Percentiles rank a stretch among this genome's conserved stretches.
Conservation (phyloP, 176 grass and related monocot species). For the Musa schizocarpa region DNA sequence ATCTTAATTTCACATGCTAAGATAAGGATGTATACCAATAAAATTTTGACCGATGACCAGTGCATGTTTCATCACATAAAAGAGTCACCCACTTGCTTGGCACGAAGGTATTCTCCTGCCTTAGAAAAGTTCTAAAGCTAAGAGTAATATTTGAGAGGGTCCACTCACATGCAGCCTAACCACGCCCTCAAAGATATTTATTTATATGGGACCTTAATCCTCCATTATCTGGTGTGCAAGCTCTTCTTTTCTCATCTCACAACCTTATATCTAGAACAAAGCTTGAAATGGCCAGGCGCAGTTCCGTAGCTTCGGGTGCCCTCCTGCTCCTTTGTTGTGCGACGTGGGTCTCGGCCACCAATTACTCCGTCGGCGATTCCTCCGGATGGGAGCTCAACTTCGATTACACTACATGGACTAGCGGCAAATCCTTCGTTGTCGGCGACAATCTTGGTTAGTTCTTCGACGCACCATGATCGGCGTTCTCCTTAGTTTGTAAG, state of each 20-base stretch:
- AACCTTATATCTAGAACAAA: neutral
- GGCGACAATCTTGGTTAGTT: slow-evolving; percentile 55
- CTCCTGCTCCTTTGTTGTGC: slow-evolving; percentile 43
- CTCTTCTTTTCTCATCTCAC: neutral
- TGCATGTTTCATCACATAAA: no score
- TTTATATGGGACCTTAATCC: no score
- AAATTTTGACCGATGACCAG: neutral
- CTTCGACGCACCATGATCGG: neutral
- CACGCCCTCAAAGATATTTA: neutral
- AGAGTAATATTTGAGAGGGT: neutral
- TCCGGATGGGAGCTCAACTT: slow-evolving; percentile 28
- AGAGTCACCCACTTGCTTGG: neutral
- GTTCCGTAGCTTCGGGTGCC: slow-evolving; percentile 15
- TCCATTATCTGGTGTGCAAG: no score
- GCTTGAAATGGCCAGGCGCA: neutral
- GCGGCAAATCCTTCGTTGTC: slow-evolving; percentile 19
- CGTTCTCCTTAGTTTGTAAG: no score
- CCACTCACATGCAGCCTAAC: neutral
- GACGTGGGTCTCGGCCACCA: slow-evolving; percentile 20
- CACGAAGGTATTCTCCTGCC: neutral
- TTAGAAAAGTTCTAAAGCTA: neutral
- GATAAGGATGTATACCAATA: neutral
- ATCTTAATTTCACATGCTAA: no score
- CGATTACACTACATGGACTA: slow-evolving; percentile 37
- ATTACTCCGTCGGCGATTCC: slow-evolving; percentile 39